These are phyloP conservation scores for Nepenthes mirabilis DNA, from an alignment of 148 eudicot genomes.

Conservation along the genomic window DNA sequence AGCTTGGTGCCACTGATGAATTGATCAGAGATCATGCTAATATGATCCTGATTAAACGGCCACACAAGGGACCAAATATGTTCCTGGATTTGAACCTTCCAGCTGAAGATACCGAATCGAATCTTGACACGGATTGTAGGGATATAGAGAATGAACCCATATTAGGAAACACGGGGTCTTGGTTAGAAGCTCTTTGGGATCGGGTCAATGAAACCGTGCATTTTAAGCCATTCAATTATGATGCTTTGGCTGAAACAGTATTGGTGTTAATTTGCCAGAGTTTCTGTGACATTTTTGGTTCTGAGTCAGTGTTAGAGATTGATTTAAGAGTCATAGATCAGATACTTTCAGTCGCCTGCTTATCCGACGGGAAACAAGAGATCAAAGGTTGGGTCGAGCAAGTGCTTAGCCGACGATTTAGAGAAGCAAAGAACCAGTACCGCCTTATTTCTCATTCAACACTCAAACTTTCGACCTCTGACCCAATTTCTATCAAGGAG, in stretches of 20 bases:
- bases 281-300: too few species aligned
- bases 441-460: constrained; percentile 12
- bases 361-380: constrained; percentile 17
- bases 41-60: constrained; percentile 14
- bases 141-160: constrained; percentile 9
- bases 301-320: constrained; percentile 32
- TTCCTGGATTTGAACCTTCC: constrained; percentile 67
- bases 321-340: constrained; percentile 48
- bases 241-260: constrained; percentile 32
- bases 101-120: constrained; percentile 34
- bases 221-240: constrained; percentile 54
- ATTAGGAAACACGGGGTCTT: constrained; percentile 11
- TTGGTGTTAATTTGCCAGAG: constrained; percentile 12
- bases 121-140: not conserved
- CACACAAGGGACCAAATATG: constrained; percentile 22
- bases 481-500: too few species aligned
- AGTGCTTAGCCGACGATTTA: constrained; percentile 49
- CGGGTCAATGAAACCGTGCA: constrained; percentile 32
- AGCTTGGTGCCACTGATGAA: constrained; percentile 24
- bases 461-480: too few species aligned
- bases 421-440: constrained; percentile 39
- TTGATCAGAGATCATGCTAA: not conserved
- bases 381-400: constrained; percentile 41
- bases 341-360: constrained; percentile 45
- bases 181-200: constrained; percentile 42